Conservation (phyloP, 2,329 filamentous ascomycete species). For the Drechslera avenae region DNA sequence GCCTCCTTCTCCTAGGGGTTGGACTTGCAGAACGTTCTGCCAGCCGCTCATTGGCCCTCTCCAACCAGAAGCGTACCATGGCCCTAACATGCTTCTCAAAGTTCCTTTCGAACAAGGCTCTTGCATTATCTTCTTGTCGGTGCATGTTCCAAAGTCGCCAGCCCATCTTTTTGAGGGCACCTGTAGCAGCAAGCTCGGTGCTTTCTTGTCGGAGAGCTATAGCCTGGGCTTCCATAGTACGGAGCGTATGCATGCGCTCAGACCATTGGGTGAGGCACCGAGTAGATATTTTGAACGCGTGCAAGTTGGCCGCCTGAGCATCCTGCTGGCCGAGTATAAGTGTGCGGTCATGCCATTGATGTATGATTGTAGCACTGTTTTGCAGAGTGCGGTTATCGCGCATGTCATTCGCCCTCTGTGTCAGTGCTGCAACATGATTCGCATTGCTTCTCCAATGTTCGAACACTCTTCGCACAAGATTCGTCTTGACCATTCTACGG, state of each 20-base stretch:
- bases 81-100: conserved; percentile 60
- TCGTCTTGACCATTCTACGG: conserved; percentile 60
- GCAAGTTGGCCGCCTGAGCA: conserved; percentile 31
- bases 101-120: conserved; percentile 59
- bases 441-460: conserved; percentile 45
- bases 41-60: conserved; percentile 47
- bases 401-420: conserved; percentile 42
- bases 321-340: conserved; percentile 27
- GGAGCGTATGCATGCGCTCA: conserved; percentile 29
- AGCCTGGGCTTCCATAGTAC: conserved; percentile 51
- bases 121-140: conserved; percentile 57
- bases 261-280: conserved; percentile 40
- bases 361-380: conserved; percentile 44
- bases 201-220: conserved; percentile 53
- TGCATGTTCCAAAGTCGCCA: conserved; percentile 62
- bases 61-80: conserved; percentile 62
- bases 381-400: conserved; percentile 27
- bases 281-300: conserved; percentile 33
- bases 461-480: conserved; percentile 53
- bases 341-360: conserved; percentile 52
- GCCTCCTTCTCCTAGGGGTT: conserved; percentile 26
- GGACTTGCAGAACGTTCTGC: conserved; percentile 31
- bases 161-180: conserved; percentile 61
- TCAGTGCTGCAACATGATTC: conserved; percentile 17
- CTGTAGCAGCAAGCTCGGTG: conserved; percentile 53